Evolutionary conservation across 2,329 filamentous ascomycete genomes (phyloP), one percentile per base, ranked within the genome.

Genomic region (Hypocrella siamensis): DNA sequence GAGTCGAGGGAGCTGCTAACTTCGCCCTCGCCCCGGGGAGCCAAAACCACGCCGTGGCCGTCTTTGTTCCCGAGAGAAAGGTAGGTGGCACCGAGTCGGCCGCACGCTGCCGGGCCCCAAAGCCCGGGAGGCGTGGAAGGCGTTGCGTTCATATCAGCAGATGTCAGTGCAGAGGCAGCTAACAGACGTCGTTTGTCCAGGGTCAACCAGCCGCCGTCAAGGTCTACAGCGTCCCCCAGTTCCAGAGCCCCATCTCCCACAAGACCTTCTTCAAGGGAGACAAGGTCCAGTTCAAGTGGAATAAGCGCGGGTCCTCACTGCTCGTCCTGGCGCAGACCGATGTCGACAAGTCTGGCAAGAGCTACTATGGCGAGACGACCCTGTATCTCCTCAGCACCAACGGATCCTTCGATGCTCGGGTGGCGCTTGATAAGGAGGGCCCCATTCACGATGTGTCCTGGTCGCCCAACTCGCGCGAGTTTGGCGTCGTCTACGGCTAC

Each of bases 261-360:
- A 98, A 98, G 75, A 94, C 80, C 2, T 98, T 98, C 53, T 98
- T 85, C 74, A 98, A 98, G 65, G 86, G 86, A 40, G 90, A 98
- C 65, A 96, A 96, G 65, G 88, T 98, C 30, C 85, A 94, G 58
- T 65, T 98, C 51, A 94, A 94, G 64, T 98, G 90, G 90, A 98
- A 98, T 59, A 73, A 79, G 43, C 67, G 84, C 39, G 90, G 90
- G 32, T 93, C 86, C 24, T 88, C 79, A 52, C 59, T 96, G 51
- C 80, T 98, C 48, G 88, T 96, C 42, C 72, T 98, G 47, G 88
- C 90, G 34, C 86, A 96, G 63, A 98, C 90, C 19, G 90, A 98
- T 40, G 90, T 96, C 33, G 90, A 98, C 60, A 92, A 90, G 63
- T 85, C 85, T 36, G 92, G 92, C 58, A 96, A 96, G 74, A 94